phyloP scores from a whole-genome alignment of 2,329 filamentous ascomycete genomes.

The Xylariaceae sp. region DNA sequence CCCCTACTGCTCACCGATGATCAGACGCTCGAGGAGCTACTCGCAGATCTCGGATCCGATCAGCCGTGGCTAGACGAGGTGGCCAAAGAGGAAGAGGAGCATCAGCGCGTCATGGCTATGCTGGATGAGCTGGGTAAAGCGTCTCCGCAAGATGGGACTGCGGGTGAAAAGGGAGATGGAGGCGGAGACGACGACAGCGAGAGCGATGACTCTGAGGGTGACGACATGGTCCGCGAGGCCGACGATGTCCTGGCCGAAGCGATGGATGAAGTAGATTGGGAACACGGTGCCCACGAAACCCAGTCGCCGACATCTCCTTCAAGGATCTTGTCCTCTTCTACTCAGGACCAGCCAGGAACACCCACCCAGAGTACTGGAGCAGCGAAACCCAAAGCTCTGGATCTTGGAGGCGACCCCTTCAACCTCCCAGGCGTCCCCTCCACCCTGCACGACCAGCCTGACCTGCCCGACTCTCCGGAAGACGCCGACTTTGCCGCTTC shows the following conservation, averaged over 20 bases:
- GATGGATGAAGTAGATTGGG: slow-evolving; percentile 41
- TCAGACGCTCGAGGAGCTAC: slow-evolving; percentile 47
- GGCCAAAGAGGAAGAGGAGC: slow-evolving; percentile 26
- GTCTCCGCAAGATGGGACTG: slow-evolving; percentile 3
- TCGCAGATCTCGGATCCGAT: slow-evolving; percentile 37
- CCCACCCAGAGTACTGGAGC: neutral
- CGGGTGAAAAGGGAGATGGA: slow-evolving; percentile 1
- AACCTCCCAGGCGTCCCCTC: slow-evolving; percentile 45
- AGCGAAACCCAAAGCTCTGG: neutral
- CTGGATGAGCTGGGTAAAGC: slow-evolving; percentile 28
- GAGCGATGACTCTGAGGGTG: slow-evolving; percentile 43
- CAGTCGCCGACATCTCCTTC: slow-evolving; percentile 8
- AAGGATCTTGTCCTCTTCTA: neutral
- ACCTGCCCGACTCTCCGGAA: slow-evolving; percentile 14
- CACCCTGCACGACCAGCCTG: slow-evolving; percentile 33
- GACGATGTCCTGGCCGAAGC: slow-evolving; percentile 42
- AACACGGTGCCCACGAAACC: slow-evolving; percentile 15
- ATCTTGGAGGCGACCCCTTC: slow-evolving; percentile 21
- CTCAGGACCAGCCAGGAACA: neutral
- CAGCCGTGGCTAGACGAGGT: slow-evolving; percentile 29
- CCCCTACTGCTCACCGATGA: slow-evolving; percentile 44
- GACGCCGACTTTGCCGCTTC: slow-evolving; percentile 37
- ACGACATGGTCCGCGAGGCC: slow-evolving; percentile 41
- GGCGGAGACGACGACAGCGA: slow-evolving; percentile 6
- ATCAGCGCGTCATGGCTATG: slow-evolving; percentile 27